A percentile compares a stretch with the other conserved stretches of the same genome.
phyloP scores from a whole-genome alignment of 805 yeast genomes.

The Starmera dryadoides region DNA sequence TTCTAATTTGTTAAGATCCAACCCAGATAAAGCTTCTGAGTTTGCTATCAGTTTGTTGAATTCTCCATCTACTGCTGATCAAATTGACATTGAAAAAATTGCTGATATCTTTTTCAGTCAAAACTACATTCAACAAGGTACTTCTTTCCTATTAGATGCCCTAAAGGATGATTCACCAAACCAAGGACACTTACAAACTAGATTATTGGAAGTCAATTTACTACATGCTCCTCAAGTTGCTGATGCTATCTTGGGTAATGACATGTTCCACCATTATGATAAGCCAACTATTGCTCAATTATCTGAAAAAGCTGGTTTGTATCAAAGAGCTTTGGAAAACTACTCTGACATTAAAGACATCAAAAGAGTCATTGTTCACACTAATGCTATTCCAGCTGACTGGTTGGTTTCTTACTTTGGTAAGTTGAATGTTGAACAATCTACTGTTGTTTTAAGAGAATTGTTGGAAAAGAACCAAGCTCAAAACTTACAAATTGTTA shows the following conservation, averaged over 20 bases:
- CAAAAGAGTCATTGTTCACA: conserved; percentile 88
- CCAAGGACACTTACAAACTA: conserved; percentile 93
- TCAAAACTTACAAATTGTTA: conserved; percentile 85
- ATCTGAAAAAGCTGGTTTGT: conserved; percentile 93
- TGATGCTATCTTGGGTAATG: conserved; percentile 94
- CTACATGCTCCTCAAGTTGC: conserved; percentile 99
- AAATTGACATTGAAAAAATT: conserved; percentile 73
- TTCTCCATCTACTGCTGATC: conserved; percentile 48
- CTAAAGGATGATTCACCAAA: conserved; percentile 89
- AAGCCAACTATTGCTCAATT: conserved; percentile 86
- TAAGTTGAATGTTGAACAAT: conserved; percentile 88
- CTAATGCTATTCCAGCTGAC: conserved; percentile 78
- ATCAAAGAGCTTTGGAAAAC: conserved; percentile 93
- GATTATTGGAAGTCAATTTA: conserved; percentile 86
- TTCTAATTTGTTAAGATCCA: conserved; percentile 83
- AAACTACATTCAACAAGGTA: conserved; percentile 93
- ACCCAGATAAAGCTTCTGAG: conserved; percentile 98
- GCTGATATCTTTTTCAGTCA: conserved; percentile 94
- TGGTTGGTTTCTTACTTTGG: conserved; percentile 94
- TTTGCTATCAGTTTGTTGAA: conserved; percentile 83
- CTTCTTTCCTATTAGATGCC: conserved; percentile 93
- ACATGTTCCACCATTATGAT: conserved; percentile 93
- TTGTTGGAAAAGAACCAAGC: conserved; percentile 73
- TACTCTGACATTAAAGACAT: conserved; percentile 93
- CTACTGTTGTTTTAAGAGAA: conserved; percentile 79